A percentile compares a stretch with the other conserved stretches of the same genome.
Conservation (phyloP, 108 stramenopile genomes). For the Thalassiosira profunda region DNA sequence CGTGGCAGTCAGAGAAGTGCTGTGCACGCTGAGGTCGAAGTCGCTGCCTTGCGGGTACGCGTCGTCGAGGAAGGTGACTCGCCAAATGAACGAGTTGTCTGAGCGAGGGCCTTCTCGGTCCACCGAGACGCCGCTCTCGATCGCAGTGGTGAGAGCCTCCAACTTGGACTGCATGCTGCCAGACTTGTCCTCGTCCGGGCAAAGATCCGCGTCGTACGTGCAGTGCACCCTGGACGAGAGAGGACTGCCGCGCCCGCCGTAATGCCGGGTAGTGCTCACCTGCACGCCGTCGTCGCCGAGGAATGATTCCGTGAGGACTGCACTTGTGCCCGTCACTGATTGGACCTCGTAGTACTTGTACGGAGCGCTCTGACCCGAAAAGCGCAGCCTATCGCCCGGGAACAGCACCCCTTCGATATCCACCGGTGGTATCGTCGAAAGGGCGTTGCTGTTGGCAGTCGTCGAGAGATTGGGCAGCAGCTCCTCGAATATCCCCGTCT, state of each 20-base stretch:
- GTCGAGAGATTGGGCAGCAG: constrained; percentile 33
- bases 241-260: constrained; percentile 63
- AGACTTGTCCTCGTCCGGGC: constrained; percentile 29
- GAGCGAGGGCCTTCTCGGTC: constrained; percentile 63
- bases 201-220: constrained; percentile 32
- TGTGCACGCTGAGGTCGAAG: constrained; percentile 52
- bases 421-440: constrained; percentile 39
- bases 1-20: constrained; percentile 30
- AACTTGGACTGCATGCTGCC: constrained; percentile 86
- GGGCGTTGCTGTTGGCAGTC: constrained; percentile 3
- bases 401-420: constrained; percentile 48
- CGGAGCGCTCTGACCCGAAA: constrained; percentile 38
- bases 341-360: constrained; percentile 52
- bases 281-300: constrained; percentile 36
- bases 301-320: constrained; percentile 32
- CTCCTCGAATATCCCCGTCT: constrained; percentile 52
- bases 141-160: constrained; percentile 44
- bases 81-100: constrained; percentile 72
- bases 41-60: constrained; percentile 54
- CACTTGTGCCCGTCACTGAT: constrained; percentile 34
- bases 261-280: constrained; percentile 44
- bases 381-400: constrained; percentile 52
- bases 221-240: constrained; percentile 56
- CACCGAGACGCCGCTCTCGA: constrained; percentile 71
- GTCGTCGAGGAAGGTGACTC: constrained; percentile 85